phyloP scores from a whole-genome alignment of 2,329 filamentous ascomycete genomes.

The Zasmidium cellare region DNA sequence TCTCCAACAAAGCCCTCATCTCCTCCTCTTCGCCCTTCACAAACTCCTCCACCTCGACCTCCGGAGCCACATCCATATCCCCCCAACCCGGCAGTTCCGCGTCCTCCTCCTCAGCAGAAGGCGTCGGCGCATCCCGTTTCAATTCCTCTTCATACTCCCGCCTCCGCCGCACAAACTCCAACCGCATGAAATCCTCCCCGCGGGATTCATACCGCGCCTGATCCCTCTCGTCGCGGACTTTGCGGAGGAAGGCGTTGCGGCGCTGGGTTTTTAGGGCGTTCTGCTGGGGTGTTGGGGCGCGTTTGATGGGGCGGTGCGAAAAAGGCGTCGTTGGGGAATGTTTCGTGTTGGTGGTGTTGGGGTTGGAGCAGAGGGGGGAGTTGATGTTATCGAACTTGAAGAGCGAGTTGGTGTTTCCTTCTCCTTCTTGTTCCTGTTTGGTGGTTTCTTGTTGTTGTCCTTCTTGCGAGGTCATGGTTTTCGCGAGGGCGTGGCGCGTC shows the following conservation, averaged over 20 bases:
- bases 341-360: constrained; percentile 1
- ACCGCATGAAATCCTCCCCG: constrained; percentile 50
- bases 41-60: constrained; percentile 41
- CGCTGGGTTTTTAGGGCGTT: constrained; percentile 65
- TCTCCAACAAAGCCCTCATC: constrained; percentile 45
- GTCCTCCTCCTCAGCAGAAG: constrained; percentile 22
- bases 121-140: constrained; percentile 40
- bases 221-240: constrained; percentile 46
- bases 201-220: constrained; percentile 47
- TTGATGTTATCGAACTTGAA: neutral
- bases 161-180: constrained; percentile 47
- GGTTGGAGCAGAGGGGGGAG: neutral
- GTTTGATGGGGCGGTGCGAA: constrained; percentile 46
- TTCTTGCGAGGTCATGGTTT: too few species aligned
- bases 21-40: constrained; percentile 46
- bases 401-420: neutral
- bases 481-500: too few species aligned
- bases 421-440: constrained; percentile 21
- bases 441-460: constrained; percentile 12
- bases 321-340: constrained; percentile 7
- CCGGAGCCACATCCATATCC: constrained; percentile 8
- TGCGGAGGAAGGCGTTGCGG: constrained; percentile 68
- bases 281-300: constrained; percentile 62
- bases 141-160: constrained; percentile 48
- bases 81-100: constrained; percentile 16